These are phyloP conservation scores for Aeminium ludgeri DNA, from an alignment of 495 filamentous ascomycete species.

Conservation along the genomic window DNA sequence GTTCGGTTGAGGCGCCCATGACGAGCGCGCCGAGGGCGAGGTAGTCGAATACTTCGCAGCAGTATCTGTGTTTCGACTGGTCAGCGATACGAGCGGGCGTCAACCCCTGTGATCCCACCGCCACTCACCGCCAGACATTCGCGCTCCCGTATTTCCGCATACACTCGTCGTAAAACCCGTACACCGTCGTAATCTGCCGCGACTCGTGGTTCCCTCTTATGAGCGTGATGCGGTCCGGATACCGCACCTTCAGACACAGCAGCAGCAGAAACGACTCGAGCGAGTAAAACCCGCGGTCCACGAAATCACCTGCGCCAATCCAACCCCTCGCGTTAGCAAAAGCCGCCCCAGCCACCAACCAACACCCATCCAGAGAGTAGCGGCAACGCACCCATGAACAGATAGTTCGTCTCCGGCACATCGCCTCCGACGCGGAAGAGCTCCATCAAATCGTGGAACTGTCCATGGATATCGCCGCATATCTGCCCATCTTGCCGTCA, in stretches of 20 bases:
- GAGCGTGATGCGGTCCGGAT: conserved; percentile 91
- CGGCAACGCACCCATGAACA: conserved; percentile 40
- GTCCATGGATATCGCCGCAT: conserved; percentile 75
- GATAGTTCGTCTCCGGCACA: conserved; percentile 92
- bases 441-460: conserved; percentile 96
- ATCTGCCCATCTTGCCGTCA: conserved; percentile 34
- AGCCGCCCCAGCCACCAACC: too few relatives aligned
- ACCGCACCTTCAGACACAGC: conserved; percentile 89
- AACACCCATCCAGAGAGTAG: conserved; percentile 16
- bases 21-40: conserved; percentile 89
- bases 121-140: conserved; percentile 74
- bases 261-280: conserved; percentile 91
- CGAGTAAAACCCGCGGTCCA: conserved; percentile 95
- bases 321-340: too few relatives aligned
- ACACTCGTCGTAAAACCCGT: conserved; percentile 98
- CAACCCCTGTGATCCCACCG: background rate
- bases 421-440: conserved; percentile 90
- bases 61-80: conserved; percentile 33
- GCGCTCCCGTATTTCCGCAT: conserved; percentile 90
- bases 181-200: conserved; percentile 92
- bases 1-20: conserved; percentile 63
- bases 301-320: conserved; percentile 69
- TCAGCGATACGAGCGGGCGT: background rate
- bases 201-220: conserved; percentile 97
- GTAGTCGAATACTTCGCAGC: conserved; percentile 98